A percentile compares a stretch with the other conserved stretches of the same genome.
Conservation (phyloP, 2,329 filamentous ascomycete species). For the Orbilia javanica region DNA sequence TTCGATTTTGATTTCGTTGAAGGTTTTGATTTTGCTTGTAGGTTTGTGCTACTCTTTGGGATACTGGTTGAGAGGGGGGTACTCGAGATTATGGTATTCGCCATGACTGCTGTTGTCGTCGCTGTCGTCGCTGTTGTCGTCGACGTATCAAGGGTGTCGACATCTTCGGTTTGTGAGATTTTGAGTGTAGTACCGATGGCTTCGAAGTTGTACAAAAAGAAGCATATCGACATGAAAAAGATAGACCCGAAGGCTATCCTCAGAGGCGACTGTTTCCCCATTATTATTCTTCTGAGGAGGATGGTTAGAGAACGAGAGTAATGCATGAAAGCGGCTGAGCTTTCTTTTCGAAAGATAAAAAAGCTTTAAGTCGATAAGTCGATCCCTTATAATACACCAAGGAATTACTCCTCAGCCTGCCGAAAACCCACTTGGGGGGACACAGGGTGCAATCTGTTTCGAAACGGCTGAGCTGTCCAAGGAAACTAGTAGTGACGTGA, state of each 20-base stretch:
- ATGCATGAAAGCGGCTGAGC: neutral
- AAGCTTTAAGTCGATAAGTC: neutral
- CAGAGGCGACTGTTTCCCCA: slow-evolving; percentile 14
- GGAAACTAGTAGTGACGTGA: neutral
- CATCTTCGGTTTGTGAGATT: neutral
- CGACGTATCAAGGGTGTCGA: neutral
- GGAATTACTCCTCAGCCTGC: neutral
- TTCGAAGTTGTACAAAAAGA: slow-evolving; percentile 32
- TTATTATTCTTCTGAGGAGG: neutral
- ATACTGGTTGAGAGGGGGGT: neutral
- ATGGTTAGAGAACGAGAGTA: neutral
- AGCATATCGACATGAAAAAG: slow-evolving; percentile 37
- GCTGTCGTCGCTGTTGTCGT: too few species aligned
- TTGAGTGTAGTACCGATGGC: neutral
- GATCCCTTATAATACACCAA: neutral
- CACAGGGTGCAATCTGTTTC: neutral
- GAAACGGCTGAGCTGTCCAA: neutral
- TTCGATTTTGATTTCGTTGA: neutral
- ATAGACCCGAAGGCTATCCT: slow-evolving; percentile 33
- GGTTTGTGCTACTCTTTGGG: neutral
- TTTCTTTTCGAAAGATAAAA: neutral
- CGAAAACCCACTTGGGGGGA: neutral
- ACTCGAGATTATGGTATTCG: too few species aligned
- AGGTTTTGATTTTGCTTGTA: neutral
- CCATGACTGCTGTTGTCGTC: too few species aligned